These are phyloP conservation scores for Hippophae rhamnoides DNA, from an alignment of 306 rosid genomes.

Conservation along the genomic window DNA sequence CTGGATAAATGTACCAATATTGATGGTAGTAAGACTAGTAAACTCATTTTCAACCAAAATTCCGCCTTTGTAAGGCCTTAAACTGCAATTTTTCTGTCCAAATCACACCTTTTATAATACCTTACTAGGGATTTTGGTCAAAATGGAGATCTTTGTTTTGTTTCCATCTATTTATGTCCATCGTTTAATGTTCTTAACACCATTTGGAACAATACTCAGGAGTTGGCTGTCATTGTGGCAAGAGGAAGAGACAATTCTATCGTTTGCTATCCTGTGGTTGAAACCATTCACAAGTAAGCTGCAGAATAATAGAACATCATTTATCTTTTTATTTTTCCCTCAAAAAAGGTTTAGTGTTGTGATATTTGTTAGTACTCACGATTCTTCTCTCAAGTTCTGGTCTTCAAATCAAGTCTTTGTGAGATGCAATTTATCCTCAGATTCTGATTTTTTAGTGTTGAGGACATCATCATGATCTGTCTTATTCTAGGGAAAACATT, in stretches of 20 bases:
- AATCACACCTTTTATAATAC: too few species aligned
- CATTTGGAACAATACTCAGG: slow-evolving; percentile 39
- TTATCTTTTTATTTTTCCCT: not conserved
- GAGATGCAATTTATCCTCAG: not conserved
- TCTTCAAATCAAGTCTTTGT: not conserved
- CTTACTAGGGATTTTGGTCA: too few species aligned
- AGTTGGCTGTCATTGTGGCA: slow-evolving; percentile 75
- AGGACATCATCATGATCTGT: slow-evolving; percentile 16
- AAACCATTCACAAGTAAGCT: slow-evolving; percentile 88
- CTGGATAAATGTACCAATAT: too few species aligned
- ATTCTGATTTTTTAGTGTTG: slow-evolving; percentile 3
- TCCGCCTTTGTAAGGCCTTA: too few species aligned
- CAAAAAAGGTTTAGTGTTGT: too few species aligned
- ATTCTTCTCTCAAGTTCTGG: not conserved
- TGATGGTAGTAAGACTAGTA: too few species aligned
- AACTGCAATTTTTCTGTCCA: too few species aligned
- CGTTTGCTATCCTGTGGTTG: slow-evolving; percentile 77
- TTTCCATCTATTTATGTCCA: too few species aligned
- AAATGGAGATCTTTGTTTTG: too few species aligned
- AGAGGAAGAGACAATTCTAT: slow-evolving; percentile 79
- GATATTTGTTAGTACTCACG: not conserved
- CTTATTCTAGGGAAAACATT: slow-evolving; percentile 60
- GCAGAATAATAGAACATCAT: not conserved
- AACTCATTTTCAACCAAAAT: too few species aligned
- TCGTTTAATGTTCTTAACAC: slow-evolving; percentile 2